These are phyloP conservation scores for Candida ovalis DNA, from an alignment of 805 yeast genomes.

Conservation along the genomic window DNA sequence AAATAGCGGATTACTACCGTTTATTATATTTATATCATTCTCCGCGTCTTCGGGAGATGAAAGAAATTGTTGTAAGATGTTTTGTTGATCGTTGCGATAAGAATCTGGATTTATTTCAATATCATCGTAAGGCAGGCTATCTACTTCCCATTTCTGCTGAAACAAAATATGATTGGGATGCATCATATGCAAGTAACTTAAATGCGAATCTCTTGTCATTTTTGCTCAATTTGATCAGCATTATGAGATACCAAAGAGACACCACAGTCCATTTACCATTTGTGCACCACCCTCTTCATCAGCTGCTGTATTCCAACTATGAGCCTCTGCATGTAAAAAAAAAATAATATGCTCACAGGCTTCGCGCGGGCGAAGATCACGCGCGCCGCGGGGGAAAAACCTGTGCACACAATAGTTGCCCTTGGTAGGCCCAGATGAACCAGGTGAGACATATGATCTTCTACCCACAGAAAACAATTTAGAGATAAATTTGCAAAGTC, in stretches of 20 bases:
- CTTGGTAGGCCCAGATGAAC: no score
- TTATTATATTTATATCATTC: conserved; percentile 20
- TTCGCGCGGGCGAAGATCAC: no score
- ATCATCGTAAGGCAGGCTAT: conserved; percentile 30
- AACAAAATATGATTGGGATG: conserved; percentile 29
- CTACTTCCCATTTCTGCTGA: conserved; percentile 31
- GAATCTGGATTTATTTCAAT: conserved; percentile 24
- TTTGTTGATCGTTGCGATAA: conserved; percentile 15
- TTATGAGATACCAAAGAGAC: neutral
- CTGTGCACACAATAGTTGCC: neutral
- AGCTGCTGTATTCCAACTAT: neutral
- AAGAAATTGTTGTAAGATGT: conserved; percentile 27
- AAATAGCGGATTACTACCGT: conserved; percentile 25
- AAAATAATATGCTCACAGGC: neutral
- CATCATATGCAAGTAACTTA: conserved; percentile 28
- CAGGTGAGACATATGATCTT: no score
- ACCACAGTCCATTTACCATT: no score
- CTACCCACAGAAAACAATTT: no score
- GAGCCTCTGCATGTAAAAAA: neutral
- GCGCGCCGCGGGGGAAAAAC: no score
- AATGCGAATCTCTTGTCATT: conserved; percentile 28
- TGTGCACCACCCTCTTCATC: no score
- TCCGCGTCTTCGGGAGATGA: conserved; percentile 27
- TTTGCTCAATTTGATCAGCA: neutral
- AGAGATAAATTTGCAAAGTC: no score